These are phyloP conservation scores for Boletus vinaceobasis DNA, from an alignment of 768 basidiomycete genomes.

Conservation along the genomic window DNA sequence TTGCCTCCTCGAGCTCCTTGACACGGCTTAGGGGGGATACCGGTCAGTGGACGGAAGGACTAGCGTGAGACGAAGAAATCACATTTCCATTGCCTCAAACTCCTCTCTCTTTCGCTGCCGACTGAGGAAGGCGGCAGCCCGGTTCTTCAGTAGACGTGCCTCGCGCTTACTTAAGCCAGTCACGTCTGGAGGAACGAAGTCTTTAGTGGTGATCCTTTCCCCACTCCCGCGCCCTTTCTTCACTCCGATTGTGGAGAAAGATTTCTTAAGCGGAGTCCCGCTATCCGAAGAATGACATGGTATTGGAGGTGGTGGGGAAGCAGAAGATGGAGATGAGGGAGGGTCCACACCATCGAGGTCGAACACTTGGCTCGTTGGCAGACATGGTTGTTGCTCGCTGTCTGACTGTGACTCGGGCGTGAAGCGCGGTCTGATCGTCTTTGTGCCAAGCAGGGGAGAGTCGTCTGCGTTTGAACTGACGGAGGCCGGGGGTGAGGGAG, in stretches of 20 bases:
- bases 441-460: slow-evolving; percentile 44
- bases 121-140: slow-evolving; percentile 88
- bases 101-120: slow-evolving; percentile 90
- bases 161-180: slow-evolving; percentile 86
- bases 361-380: slow-evolving; percentile 73
- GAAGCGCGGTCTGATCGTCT: slow-evolving; percentile 51
- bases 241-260: slow-evolving; percentile 45
- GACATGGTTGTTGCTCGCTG: slow-evolving; percentile 49
- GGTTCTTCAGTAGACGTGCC: slow-evolving; percentile 87
- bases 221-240: slow-evolving; percentile 50
- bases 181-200: slow-evolving; percentile 87
- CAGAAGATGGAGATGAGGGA: slow-evolving; percentile 34
- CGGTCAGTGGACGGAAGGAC: slow-evolving; percentile 15
- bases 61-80: slow-evolving; percentile 36
- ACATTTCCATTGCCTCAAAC: slow-evolving; percentile 90
- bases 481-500: slow-evolving; percentile 49
- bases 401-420: slow-evolving; percentile 43
- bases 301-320: slow-evolving; percentile 29
- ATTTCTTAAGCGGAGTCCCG: slow-evolving; percentile 29
- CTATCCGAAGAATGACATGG: slow-evolving; percentile 35
- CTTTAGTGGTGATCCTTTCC: slow-evolving; percentile 61
- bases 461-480: slow-evolving; percentile 41
- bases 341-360: slow-evolving; percentile 40
- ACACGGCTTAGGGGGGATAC: slow-evolving; percentile 57
- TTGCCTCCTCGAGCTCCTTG: slow-evolving; percentile 80